These are phyloP conservation scores for Forsythia suspensa DNA, from an alignment of 257 asterid genomes.

Conservation along the genomic window DNA sequence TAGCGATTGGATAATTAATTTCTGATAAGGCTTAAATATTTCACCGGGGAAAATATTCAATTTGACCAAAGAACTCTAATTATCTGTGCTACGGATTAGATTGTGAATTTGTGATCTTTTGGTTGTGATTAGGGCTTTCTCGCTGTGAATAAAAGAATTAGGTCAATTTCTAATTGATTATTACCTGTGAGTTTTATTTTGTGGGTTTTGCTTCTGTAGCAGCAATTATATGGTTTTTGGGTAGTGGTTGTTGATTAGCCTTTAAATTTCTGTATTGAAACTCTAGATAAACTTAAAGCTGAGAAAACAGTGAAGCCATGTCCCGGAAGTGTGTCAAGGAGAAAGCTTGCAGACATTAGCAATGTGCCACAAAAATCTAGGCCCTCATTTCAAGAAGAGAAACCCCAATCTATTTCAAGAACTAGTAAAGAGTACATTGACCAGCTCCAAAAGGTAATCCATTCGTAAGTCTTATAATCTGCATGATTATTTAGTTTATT, in stretches of 20 bases:
- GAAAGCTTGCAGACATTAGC: conserved; percentile 68
- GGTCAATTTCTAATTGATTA: background rate
- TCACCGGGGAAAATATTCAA: background rate
- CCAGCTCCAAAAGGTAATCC: conserved; percentile 54
- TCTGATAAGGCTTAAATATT: background rate
- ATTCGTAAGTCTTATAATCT: conserved; percentile 3
- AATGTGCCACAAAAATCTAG: conserved; percentile 51
- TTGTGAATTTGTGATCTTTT: background rate
- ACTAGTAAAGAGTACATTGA: conserved; percentile 36
- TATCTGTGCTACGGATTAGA: background rate
- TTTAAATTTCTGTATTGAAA: background rate
- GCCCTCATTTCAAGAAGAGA: conserved; percentile 29
- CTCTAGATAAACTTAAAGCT: conserved; percentile 13
- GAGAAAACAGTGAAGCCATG: conserved; percentile 28
- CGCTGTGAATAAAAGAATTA: background rate
- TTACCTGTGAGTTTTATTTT: background rate
- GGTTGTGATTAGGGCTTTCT: background rate
- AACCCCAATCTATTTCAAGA: conserved; percentile 28
- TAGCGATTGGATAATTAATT: background rate
- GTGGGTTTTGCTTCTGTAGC: background rate
- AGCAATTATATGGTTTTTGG: background rate
- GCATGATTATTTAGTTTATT: conserved; percentile 7
- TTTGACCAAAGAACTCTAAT: background rate
- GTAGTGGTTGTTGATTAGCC: background rate
- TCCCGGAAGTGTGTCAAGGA: conserved; percentile 39